Conservation (phyloP, 2,329 filamentous ascomycete genomes). For the Ceratocystis albifundus region DNA sequence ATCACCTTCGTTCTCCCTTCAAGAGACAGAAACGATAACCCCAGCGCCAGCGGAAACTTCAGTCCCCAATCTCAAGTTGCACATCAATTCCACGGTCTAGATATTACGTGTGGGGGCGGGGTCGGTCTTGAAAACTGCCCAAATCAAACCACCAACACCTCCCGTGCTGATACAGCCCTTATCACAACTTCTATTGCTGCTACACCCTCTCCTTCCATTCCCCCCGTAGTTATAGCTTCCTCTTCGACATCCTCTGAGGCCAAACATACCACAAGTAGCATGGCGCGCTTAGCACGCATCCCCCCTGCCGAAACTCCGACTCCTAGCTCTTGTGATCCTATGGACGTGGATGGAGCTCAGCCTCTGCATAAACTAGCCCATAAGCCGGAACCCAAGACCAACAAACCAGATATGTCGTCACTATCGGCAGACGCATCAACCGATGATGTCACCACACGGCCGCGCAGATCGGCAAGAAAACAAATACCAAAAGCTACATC, state of each 20-base stretch:
- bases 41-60: conserved; percentile 3
- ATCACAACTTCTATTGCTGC: neutral
- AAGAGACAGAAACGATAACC: conserved; percentile 9
- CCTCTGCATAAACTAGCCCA: conserved; percentile 11
- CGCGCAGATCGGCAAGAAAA: conserved; percentile 15
- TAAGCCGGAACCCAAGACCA: neutral
- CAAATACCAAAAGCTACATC: neutral
- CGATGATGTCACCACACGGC: neutral
- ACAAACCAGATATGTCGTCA: neutral
- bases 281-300: conserved; percentile 21
- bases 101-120: conserved; percentile 14
- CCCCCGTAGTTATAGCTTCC: neutral
- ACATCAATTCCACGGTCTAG: conserved; percentile 19
- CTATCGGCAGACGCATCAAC: conserved; percentile 11
- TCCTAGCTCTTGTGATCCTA: neutral
- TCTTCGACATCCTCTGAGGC: neutral
- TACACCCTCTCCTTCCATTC: neutral
- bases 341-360: conserved; percentile 19
- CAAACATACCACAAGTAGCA: conserved; percentile 1
- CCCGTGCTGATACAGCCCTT: neutral
- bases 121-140: neutral
- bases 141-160: neutral
- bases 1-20: conserved; percentile 19
- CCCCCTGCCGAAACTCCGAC: neutral
- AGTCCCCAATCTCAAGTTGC: conserved; percentile 20